phyloP scores from a whole-genome alignment of 257 asterid genomes.

The Scutellaria minor region DNA sequence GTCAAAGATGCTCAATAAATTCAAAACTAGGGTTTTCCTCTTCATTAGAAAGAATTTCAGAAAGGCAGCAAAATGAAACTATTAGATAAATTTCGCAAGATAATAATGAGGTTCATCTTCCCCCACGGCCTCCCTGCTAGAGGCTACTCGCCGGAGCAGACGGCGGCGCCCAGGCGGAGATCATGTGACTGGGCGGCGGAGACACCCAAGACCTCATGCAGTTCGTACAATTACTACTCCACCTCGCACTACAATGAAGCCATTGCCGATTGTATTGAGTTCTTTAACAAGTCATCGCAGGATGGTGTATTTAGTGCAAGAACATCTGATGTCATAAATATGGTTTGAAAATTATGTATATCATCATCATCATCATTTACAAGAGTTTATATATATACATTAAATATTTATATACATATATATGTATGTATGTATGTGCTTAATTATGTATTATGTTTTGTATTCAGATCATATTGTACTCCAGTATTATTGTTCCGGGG shows the following conservation, averaged over 20 bases:
- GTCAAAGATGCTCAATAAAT: constrained; percentile 19
- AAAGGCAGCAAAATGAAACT: constrained; percentile 48
- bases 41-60: not conserved
- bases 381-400: too few relatives aligned
- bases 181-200: constrained; percentile 59
- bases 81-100: constrained; percentile 60
- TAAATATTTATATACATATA: too few relatives aligned
- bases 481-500: too few relatives aligned
- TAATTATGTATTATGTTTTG: too few relatives aligned
- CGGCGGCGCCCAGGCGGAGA: constrained; percentile 48
- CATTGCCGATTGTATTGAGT: constrained; percentile 80
- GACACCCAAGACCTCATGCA: constrained; percentile 78
- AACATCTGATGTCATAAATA: constrained; percentile 49
- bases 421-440: too few relatives aligned
- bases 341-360: not conserved
- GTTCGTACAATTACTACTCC: constrained; percentile 49
- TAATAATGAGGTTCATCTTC: constrained; percentile 62
- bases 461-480: too few relatives aligned
- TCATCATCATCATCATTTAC: too few relatives aligned
- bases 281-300: constrained; percentile 63
- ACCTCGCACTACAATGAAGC: constrained; percentile 72
- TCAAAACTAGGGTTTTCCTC: constrained; percentile 34
- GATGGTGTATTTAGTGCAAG: constrained; percentile 41
- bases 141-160: constrained; percentile 31
- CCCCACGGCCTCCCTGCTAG: constrained; percentile 33